phyloP scores from a whole-genome alignment of 2,329 filamentous ascomycete genomes.

The Fusarium mexicanum region DNA sequence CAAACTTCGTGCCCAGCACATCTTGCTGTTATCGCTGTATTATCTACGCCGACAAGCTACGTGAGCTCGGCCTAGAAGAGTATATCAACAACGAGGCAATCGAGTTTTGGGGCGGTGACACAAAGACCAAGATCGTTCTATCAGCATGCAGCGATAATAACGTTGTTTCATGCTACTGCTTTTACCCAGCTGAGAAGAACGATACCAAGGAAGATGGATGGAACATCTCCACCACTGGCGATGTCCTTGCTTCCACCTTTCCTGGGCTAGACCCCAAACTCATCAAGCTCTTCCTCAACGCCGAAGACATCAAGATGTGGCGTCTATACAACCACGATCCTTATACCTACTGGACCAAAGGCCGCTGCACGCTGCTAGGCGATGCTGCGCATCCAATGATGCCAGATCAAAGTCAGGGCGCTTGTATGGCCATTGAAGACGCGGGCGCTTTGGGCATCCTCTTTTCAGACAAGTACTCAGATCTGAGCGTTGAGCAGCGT shows the following conservation, averaged over 20 bases:
- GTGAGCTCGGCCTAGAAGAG: neutral
- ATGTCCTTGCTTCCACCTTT: conserved; percentile 66
- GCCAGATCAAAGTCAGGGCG: conserved; percentile 17
- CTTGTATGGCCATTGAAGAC: conserved; percentile 14
- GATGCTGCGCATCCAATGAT: conserved; percentile 30
- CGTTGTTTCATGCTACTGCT: conserved; percentile 71
- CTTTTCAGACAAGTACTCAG: neutral
- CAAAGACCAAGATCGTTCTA: conserved; percentile 68
- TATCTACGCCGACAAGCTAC: conserved; percentile 8
- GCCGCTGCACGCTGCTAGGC: conserved; percentile 10
- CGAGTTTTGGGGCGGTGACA: conserved; percentile 72
- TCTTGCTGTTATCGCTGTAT: conserved; percentile 20
- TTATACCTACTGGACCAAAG: conserved; percentile 22
- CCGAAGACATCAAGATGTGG: conserved; percentile 69
- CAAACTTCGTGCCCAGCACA: neutral
- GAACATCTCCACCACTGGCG: conserved; percentile 59
- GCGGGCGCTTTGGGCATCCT: neutral
- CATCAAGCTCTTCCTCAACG: conserved; percentile 63
- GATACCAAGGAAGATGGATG: conserved; percentile 66
- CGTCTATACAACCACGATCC: conserved; percentile 58
- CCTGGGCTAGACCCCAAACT: conserved; percentile 66
- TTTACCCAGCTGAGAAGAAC: conserved; percentile 67
- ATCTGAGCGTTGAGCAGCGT: neutral
- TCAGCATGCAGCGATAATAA: conserved; percentile 70
- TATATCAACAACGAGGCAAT: conserved; percentile 53